A percentile compares a stretch with the other conserved stretches of the same genome.
Evolutionary conservation across 371 early-diverging fungal genomes (phyloP).

Genomic region (Apophysomyces trapeziformis): DNA sequence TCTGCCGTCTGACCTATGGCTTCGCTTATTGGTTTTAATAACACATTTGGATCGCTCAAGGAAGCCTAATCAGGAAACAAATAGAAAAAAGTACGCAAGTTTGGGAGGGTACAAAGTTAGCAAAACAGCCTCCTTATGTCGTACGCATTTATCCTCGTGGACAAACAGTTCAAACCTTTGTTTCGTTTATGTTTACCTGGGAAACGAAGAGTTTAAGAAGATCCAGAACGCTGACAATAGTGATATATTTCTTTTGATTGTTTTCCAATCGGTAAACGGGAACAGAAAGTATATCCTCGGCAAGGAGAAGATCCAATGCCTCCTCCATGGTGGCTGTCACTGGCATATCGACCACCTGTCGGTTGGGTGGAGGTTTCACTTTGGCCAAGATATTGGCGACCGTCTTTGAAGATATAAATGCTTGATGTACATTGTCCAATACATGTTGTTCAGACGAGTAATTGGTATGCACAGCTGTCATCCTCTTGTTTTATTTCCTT

Average conservation of each 20-base stretch:
- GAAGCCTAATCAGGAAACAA: slow-evolving; percentile 25
- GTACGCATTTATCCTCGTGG: background rate
- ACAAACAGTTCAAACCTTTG: slow-evolving; percentile 3
- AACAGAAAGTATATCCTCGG: slow-evolving; percentile 61
- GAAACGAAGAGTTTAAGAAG: slow-evolving; percentile 50
- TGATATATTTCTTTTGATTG: slow-evolving; percentile 52
- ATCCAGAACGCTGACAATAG: slow-evolving; percentile 63
- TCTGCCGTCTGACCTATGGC: slow-evolving; percentile 42
- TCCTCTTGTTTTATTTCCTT: background rate
- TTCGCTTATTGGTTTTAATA: slow-evolving; percentile 42
- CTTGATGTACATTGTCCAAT: slow-evolving; percentile 17
- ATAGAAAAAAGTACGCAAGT: background rate
- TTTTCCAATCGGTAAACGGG: slow-evolving; percentile 56
- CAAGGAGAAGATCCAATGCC: slow-evolving; percentile 59
- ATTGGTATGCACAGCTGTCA: slow-evolving; percentile 1
- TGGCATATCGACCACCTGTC: slow-evolving; percentile 58
- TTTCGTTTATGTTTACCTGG: slow-evolving; percentile 29
- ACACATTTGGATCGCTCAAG: slow-evolving; percentile 21
- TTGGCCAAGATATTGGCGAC: slow-evolving; percentile 50
- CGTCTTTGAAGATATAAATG: slow-evolving; percentile 49
- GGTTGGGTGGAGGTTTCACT: slow-evolving; percentile 38
- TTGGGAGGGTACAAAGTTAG: background rate
- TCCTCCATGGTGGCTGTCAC: slow-evolving; percentile 59
- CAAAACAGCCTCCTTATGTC: background rate
- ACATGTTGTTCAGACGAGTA: background rate